Base-by-base conservation (phyloP, 192 early-diverging fungal species). In the Backusella tarrabulga region DNA sequence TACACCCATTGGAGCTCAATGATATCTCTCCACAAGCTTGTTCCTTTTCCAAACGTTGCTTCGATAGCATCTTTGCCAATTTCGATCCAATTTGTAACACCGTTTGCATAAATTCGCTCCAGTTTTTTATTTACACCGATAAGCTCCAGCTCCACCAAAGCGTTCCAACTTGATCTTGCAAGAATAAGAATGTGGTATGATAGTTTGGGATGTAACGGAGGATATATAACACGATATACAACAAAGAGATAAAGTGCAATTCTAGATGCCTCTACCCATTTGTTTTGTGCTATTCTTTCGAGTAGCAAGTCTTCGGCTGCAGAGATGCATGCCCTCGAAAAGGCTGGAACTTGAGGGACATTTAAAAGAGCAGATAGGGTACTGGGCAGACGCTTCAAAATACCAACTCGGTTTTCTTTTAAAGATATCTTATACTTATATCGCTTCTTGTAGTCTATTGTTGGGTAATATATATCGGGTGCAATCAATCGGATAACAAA, bases 1-100 rank as follows among this genome's bases (percentile, higher is more conserved):
- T 79, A 79, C 4, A 82, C 73, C 81, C 81, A 82, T 75, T 82
- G 68, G 4, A 82, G 34, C 19, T 82, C 81, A 54, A 79, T 44
- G 6, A 82, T 69, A 26, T 82, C 81, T 38, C 80, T 72, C 74
- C 75, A 81, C 21, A 77, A 67, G 38, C 34, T 73, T 9, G 72
- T 34, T 7, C 75, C 73, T 46, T 77, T 71, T 4, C 80, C 80
- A 72, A 81, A 81, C 23, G 68, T 72, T 34, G 34, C 26, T 29
- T 54, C 40, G 6, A 77, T 67, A 35, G 76, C 42, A 34, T 70
- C 73, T 63, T 54, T 68, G 2, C 76, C 80, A 5, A 81, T 41
- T 23, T 77, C 44, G 9, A 81, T 81, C 80, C 80, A 81, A 36
- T 68, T 77, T 21, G 34, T 44, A 26, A 73, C 52, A 56, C 80